Evolutionary conservation across 768 basidiomycete genomes (phyloP), one percentile per base, ranked within the genome.

Genomic region (Termitomyces sp.): DNA sequence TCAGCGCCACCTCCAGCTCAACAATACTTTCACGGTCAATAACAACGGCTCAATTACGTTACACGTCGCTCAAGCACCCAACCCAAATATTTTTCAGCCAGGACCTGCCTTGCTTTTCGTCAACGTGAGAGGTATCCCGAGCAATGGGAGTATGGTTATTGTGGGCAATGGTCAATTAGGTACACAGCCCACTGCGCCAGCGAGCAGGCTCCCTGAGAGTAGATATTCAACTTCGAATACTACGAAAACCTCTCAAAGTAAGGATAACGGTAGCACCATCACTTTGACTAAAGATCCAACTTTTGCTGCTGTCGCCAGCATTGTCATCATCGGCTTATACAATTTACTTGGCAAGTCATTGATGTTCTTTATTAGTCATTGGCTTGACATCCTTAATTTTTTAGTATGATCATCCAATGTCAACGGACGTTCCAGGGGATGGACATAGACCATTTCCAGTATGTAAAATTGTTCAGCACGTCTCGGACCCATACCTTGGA

Each of bases 41-140:
- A 68, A 66, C 25, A 83, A 93, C 59, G 88, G 89, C 17, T 83
- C 86, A n/a, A 86, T 91, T 59, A 82, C 79, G 5, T 72, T 96
- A 6, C 86, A 95, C 68, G 88, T 91, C 39, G 72, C 88, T 3
- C 95, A 95, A 67, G 77, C 83, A 10, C 92, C 91, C 0, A 92
- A 90, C 71, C 74, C 94, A 12, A 88, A 91, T 65, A 63, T 97
- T 63, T 82, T 96, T 76, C 86, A 88, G 64, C 95, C 95, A 5
- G 94, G 95, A 3, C 94, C 95, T 17, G 89, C 82, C 1, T 75
- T 94, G 59, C 60, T 95, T 58, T 97, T 84, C 65, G 88, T 95
- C 55, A 88, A 84, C 35, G 80, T 97, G 57, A 78, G 86, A 61
- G 94, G 92, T 32, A 83, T 97, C 8, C 94, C 94, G 3, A 87